Base-by-base conservation (phyloP, 495 filamentous ascomycete species). In the Talaromyces proteolyticus region DNA sequence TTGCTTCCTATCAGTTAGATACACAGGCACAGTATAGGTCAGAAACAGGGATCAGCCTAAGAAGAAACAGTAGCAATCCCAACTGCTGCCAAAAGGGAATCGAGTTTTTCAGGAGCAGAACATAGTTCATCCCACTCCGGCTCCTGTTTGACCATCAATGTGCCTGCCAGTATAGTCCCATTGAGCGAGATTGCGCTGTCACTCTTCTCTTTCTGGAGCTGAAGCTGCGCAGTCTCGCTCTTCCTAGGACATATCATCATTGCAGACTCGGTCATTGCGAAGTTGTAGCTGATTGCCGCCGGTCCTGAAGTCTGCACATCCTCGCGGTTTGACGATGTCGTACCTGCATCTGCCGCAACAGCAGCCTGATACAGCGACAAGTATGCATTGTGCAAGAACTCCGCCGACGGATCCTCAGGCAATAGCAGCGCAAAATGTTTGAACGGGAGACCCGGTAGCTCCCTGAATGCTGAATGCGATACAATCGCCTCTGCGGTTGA, bases 161-260 rank as follows among this genome's bases (percentile, higher is more conserved):
- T 92, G 1, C 85, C 88, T n/a, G 82, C 89, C 17, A 94, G 67
- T 42, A 89, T 68, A 0, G 89, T 92, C 17, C 89, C 89, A 52
- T 94, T 92, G 18, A 92, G 61, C 12, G 79, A 76, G 16, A 91
- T 64, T 38, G 70, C 69, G 0, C 86, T 86, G 29, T 72, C 65
- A 17, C 54, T 53, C 6, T 49, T 55, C 17, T 26, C 19, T 12
- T 23, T n/a, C 3, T 50, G 50, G 0, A 34, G 57, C 4, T 34
- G 20, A 11, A 81, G 55, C 3, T 47, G 53, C 1, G 63, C 65
- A 2, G 62, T 68, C 49, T 75, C 77, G 39, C 59, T 67, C 47
- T 59, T 60, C 38, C 89, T 68, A 6, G 89, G 89, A 51, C 77
- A 80, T 4, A 94, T 67, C 36, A 82, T 79, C 81, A 94, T 88